These are phyloP conservation scores for Oldenlandia corymbosa DNA, from an alignment of 257 asterid genomes.

Conservation along the genomic window DNA sequence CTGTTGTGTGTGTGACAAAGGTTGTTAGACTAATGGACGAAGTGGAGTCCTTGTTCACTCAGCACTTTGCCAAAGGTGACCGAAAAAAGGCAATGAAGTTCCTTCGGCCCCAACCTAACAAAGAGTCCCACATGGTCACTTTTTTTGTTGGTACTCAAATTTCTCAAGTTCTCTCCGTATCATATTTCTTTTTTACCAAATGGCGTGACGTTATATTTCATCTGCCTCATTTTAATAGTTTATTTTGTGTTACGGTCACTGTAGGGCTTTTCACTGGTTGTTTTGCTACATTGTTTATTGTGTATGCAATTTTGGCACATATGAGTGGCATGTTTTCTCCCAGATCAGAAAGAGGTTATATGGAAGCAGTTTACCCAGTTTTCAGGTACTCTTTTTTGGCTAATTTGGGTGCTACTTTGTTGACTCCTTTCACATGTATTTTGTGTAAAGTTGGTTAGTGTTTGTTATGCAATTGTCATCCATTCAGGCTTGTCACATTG, in stretches of 20 bases:
- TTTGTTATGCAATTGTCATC: slow-evolving; percentile 9
- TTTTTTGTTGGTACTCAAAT: slow-evolving; percentile 70
- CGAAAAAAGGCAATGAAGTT: slow-evolving; percentile 93
- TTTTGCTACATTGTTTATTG: slow-evolving; percentile 68
- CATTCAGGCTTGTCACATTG: background rate
- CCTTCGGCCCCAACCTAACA: slow-evolving; percentile 69
- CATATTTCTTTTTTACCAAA: background rate
- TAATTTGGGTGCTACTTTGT: slow-evolving; percentile 1
- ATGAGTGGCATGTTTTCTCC: slow-evolving; percentile 74
- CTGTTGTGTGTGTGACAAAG: slow-evolving; percentile 31
- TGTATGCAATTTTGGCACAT: slow-evolving; percentile 82
- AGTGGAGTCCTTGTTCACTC: slow-evolving; percentile 93
- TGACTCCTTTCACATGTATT: background rate
- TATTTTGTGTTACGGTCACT: slow-evolving; percentile 9
- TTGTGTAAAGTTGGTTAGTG: background rate
- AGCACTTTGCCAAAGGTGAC: slow-evolving; percentile 85
- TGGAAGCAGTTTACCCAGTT: slow-evolving; percentile 84
- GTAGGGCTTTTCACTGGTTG: slow-evolving; percentile 92
- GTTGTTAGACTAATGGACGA: slow-evolving; percentile 92
- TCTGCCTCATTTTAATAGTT: too few species aligned
- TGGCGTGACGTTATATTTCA: too few species aligned
- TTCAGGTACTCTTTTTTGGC: slow-evolving; percentile 55
- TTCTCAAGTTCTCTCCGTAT: background rate
- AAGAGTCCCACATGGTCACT: slow-evolving; percentile 87
- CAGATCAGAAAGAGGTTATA: slow-evolving; percentile 40